phyloP scores from a whole-genome alignment of 495 filamentous ascomycete genomes.

The Penicillium nucicola region DNA sequence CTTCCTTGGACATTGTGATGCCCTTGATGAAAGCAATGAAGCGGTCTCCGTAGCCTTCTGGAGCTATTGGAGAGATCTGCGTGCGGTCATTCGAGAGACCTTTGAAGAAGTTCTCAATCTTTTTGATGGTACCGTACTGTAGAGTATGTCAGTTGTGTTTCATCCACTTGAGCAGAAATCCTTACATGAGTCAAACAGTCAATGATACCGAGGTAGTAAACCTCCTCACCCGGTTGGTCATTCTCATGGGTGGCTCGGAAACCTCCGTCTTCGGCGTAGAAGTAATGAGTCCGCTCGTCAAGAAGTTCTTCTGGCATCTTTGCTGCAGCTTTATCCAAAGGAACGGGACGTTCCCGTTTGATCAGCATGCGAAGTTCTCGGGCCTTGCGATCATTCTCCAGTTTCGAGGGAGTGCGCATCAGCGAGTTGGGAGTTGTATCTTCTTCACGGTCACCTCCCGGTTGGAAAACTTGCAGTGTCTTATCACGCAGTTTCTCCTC shows the following conservation, averaged over 20 bases:
- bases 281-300: constrained; percentile 67
- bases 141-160: constrained; percentile 26
- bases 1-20: constrained; percentile 84
- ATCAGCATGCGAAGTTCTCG: constrained; percentile 88
- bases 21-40: constrained; percentile 91
- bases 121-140: constrained; percentile 85
- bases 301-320: constrained; percentile 89
- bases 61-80: constrained; percentile 92
- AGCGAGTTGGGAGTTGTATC: constrained; percentile 58
- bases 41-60: constrained; percentile 86
- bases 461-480: constrained; percentile 92
- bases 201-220: constrained; percentile 97
- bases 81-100: constrained; percentile 74
- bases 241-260: constrained; percentile 92
- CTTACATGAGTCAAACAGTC: constrained; percentile 94
- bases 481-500: constrained; percentile 95
- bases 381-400: constrained; percentile 90
- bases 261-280: constrained; percentile 92
- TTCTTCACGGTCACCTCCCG: constrained; percentile 67
- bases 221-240: constrained; percentile 78
- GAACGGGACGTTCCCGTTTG: constrained; percentile 86
- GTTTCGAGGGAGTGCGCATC: constrained; percentile 87
- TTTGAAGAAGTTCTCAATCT: constrained; percentile 90
- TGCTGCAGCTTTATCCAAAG: constrained; percentile 74
- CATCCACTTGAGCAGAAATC: constrained; percentile 14